phyloP scores from a whole-genome alignment of 257 asterid genomes.

The Jasminum sambac region DNA sequence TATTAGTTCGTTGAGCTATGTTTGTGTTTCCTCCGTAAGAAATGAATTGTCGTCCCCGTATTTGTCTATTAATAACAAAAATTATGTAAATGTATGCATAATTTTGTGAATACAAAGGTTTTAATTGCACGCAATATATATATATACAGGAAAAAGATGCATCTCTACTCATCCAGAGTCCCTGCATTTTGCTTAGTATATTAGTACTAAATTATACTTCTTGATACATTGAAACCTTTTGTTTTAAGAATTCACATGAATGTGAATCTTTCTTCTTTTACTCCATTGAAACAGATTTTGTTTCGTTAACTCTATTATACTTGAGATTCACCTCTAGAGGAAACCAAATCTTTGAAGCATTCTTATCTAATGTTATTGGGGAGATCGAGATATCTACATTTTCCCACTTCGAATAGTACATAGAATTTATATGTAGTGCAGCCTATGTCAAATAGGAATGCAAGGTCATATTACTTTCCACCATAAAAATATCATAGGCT shows the following conservation, averaged over 20 bases:
- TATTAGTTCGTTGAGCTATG: not conserved
- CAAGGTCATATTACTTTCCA: not conserved
- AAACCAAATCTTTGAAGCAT: slow-evolving; percentile 8
- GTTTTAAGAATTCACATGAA: not conserved
- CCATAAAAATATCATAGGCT: not conserved
- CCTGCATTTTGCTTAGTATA: not conserved
- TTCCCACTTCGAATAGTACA: not conserved
- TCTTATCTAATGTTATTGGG: slow-evolving; percentile 2
- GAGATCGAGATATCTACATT: slow-evolving; percentile 10
- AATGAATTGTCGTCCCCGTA: not conserved
- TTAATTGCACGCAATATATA: not conserved
- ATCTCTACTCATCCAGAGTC: not conserved
- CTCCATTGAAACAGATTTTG: slow-evolving; percentile 4
- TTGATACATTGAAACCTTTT: not conserved
- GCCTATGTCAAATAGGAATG: slow-evolving; percentile 5
- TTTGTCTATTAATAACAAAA: not conserved
- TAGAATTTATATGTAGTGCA: slow-evolving; percentile 3
- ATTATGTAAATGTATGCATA: not conserved
- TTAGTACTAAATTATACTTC: not conserved
- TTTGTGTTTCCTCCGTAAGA: not conserved
- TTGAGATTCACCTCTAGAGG: not conserved
- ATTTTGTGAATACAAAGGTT: not conserved
- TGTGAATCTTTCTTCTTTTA: not conserved
- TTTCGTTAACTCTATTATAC: slow-evolving; percentile 4
- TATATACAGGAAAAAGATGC: not conserved